Base-by-base conservation (phyloP, 163 green algal genomes). In the Scenedesmus sp. region DNA sequence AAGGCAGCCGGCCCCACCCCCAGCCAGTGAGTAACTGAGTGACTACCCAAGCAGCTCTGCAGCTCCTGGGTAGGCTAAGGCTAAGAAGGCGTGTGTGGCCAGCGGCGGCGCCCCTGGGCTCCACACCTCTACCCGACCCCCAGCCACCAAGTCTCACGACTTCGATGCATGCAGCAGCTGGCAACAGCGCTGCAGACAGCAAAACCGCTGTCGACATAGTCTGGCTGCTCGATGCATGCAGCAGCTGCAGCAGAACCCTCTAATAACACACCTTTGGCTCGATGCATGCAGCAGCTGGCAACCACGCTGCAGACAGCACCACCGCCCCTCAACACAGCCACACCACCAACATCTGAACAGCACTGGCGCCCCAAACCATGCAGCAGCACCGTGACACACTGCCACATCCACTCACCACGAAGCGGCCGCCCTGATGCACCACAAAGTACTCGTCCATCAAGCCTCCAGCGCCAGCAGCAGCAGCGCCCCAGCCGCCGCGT, bases 361-460 rank as follows among this genome's bases (percentile, higher is more conserved):
- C 59, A 64, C 59, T 64, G 59, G 59, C 59, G 18, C 81, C 26
- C 55, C 55, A 59, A 64, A 64, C 59, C 8, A 15, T 10, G 66
- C 66, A 76, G 16, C 66, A 76, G 66, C 66, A 70, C 8, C 18
- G 62, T 64, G 59, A 64, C 10, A 64, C 59, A 15, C 10, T 64
- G 1, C 59, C 59, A 64, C 59, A 64, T 64, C 59, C 34, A 8
- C 87, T 79, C 76, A 91, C 87, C 87, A 82, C 55, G 4, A 56
- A 86, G 18, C 76, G 67, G 46, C 15, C 62, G 26, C 87, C 87
- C 12, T 46, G 56, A 0, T n/a, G 56, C 16, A 91, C 52, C 3
- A 91, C 87, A 55, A 64, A 91, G 57, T 87, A 91, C 16, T 91
- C 83, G 57, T 74, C 55, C 70, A n/a, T 77, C 55, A 23, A 23